Conservation (phyloP, 1,284 basidiomycete genomes). For the Trichosporon faecale region DNA sequence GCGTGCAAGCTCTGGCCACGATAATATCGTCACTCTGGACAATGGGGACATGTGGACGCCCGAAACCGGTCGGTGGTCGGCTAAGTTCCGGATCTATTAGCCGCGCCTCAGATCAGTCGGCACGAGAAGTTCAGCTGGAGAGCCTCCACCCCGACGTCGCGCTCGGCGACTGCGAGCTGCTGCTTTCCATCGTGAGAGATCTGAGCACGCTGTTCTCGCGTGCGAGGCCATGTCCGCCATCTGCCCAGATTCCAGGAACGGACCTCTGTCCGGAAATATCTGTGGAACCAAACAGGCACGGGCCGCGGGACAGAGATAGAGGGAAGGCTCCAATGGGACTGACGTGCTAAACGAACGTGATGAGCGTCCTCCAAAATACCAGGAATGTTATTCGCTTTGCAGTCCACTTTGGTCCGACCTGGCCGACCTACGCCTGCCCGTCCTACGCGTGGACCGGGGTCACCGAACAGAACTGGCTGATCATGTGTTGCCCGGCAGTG, state of each 20-base stretch:
- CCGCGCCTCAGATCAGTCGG: neutral
- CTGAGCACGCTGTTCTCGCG: neutral
- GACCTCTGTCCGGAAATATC: neutral
- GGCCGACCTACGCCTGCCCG: neutral
- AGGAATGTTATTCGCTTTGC: neutral
- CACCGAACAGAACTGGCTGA: neutral
- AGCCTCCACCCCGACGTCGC: neutral
- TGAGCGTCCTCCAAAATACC: neutral
- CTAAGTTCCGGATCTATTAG: slow-evolving; percentile 2
- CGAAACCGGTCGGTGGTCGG: neutral
- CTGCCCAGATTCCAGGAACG: neutral
- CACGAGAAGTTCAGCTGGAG: neutral
- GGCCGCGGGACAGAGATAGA: neutral
- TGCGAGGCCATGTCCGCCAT: neutral
- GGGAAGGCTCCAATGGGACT: neutral
- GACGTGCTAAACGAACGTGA: neutral
- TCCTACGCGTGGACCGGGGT: neutral
- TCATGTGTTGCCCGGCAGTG: neutral
- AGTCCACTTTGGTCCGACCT: neutral
- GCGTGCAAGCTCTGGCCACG: neutral
- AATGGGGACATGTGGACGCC: neutral
- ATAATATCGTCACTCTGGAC: neutral
- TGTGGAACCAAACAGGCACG: neutral
- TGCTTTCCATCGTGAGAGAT: neutral
- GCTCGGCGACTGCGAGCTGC: neutral